Evolutionary conservation across 371 early-diverging fungal genomes (phyloP).

Genomic region (Batkoa obscura): DNA sequence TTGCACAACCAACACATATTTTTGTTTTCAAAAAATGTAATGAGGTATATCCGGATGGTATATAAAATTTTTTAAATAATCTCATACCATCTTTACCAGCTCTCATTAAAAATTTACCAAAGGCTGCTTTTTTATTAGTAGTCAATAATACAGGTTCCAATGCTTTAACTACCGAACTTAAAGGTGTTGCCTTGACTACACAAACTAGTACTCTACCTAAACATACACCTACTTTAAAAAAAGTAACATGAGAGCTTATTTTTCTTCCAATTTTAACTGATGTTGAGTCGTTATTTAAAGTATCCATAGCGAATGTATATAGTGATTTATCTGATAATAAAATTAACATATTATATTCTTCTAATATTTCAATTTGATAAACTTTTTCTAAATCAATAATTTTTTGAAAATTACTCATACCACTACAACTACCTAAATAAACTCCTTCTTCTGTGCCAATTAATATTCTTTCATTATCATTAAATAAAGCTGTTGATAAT

Average conservation of each 20-base stretch:
- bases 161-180: conserved; percentile 49
- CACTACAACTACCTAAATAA: conserved; percentile 25
- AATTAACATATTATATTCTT: conserved; percentile 46
- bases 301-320: conserved; percentile 51
- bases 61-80: conserved; percentile 67
- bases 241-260: conserved; percentile 54
- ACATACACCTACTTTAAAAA: conserved; percentile 65
- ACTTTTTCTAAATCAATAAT: conserved; percentile 59
- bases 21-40: conserved; percentile 63
- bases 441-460: conserved; percentile 76
- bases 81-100: conserved; percentile 30
- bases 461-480: conserved; percentile 39
- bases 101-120: conserved; percentile 23
- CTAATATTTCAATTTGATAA: conserved; percentile 67
- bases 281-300: conserved; percentile 24
- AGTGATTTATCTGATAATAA: conserved; percentile 67
- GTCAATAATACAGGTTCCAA: conserved; percentile 39
- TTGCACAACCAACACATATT: conserved; percentile 65
- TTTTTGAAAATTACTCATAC: conserved; percentile 15
- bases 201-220: conserved; percentile 49
- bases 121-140: conserved; percentile 25
- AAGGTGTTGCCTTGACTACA: conserved; percentile 40
- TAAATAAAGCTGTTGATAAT: conserved; percentile 47
- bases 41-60: conserved; percentile 60
- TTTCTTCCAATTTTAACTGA: conserved; percentile 29